Base-by-base conservation (phyloP, 495 filamentous ascomycete species). In the Eremomyces bilateralis region DNA sequence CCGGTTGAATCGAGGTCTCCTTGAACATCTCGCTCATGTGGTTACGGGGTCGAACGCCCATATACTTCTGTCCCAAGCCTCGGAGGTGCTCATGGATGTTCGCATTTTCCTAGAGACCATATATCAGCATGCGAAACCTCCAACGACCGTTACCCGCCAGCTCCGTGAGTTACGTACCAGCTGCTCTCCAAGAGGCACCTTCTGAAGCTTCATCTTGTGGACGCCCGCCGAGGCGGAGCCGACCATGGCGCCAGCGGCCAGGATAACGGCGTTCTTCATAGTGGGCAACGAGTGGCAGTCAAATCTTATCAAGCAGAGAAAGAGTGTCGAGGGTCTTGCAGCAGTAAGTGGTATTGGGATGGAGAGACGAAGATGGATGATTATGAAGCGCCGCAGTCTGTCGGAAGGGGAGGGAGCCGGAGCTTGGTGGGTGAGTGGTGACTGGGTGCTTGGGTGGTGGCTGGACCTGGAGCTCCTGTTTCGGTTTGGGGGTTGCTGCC, bases 191-290 rank as follows among this genome's bases (percentile, higher is more conserved):
- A 95, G 64, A 40, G 90, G 80, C 35, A 95, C 61, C 72, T 99
- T 99, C 67, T 91, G 76, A 46, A 99, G 73, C 65, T 90, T 90
- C 64, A 92, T 68, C 66, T 79, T 85, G 65, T 93, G 81, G 28
- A 88, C 64, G 49, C 71, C 80, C 40, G 78, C 83, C 51, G 76
- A 65, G 46, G 76, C 73, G 56, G 74, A 71, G 61, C 79, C 72
- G 52, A 90, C 63, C 71, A 92, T 70, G 70, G 70, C 60, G 44
- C 75, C 75, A 46, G 73, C 68, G 61, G 82, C 73, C 48, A 81
- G 65, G 42, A 75, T 49, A 43, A 76, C 60, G 57, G 73, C 58
- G 46, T 69, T 65, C 70, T 90, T 95, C 85, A 95, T 95, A 22
- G 4, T 35, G 24, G n/a, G n/a, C n/a, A n/a, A n/a, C n/a, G n/a